Evolutionary conservation across 1,284 basidiomycete genomes (phyloP).

Genomic region (Schizopora paradoxa): DNA sequence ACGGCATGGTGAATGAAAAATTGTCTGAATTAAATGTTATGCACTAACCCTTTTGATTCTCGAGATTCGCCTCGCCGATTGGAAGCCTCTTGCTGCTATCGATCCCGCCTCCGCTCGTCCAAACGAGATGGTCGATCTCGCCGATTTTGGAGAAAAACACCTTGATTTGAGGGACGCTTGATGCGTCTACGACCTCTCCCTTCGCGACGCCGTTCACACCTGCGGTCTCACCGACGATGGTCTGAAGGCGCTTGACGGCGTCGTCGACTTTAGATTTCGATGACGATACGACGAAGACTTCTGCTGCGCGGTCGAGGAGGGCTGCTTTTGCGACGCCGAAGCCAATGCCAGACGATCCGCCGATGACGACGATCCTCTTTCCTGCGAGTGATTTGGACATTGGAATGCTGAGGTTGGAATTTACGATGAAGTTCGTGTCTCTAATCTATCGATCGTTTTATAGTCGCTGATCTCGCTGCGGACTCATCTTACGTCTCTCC

Average conservation of each 20-base stretch:
- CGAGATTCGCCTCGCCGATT: conserved; percentile 16
- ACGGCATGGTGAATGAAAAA: too few relatives aligned
- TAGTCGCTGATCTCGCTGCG: too few relatives aligned
- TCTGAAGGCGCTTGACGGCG: conserved; percentile 9
- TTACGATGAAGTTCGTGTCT: too few relatives aligned
- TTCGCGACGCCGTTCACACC: conserved; percentile 8
- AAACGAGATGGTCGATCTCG: conserved; percentile 21
- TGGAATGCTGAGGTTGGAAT: too few relatives aligned
- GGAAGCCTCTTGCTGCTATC: neutral
- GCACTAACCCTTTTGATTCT: conserved; percentile 17
- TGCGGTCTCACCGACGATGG: neutral
- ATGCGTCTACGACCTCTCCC: conserved; percentile 18
- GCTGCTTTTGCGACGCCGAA: conserved; percentile 18
- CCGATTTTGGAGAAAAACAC: conserved; percentile 17
- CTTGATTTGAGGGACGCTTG: conserved; percentile 9
- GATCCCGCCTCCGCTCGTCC: conserved; percentile 18
- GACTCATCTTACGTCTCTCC: too few relatives aligned
- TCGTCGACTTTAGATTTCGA: conserved; percentile 12
- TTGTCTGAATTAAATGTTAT: neutral
- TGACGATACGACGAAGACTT: conserved; percentile 20
- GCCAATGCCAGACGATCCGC: conserved; percentile 21
- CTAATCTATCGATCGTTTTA: too few relatives aligned
- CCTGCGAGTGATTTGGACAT: conserved; percentile 17
- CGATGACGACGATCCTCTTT: conserved; percentile 18
- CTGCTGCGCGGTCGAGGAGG: conserved; percentile 14